Percentiles rank a stretch among this genome's conserved stretches.
These are phyloP conservation scores for Linanthus parryae DNA, from an alignment of 148 eudicot genomes.

Conservation along the genomic window DNA sequence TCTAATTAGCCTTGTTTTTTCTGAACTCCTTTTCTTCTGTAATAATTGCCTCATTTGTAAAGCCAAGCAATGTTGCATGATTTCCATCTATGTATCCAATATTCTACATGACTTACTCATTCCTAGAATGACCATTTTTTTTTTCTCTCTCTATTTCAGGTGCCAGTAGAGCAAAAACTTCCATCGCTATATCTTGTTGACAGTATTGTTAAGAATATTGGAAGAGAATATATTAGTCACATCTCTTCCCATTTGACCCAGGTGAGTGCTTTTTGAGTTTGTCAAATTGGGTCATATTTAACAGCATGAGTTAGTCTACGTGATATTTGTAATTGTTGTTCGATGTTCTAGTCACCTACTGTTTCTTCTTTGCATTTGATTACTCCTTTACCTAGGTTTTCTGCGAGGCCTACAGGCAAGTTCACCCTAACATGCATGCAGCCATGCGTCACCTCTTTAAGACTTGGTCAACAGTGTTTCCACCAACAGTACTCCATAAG, in stretches of 20 bases:
- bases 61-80: too few species aligned
- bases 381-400: constrained; percentile 48
- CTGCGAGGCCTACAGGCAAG: constrained; percentile 69
- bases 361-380: too few species aligned
- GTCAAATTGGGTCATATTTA: too few species aligned
- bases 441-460: constrained; percentile 87
- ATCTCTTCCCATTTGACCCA: constrained; percentile 75
- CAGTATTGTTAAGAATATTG: constrained; percentile 95
- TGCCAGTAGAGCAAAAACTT: constrained; percentile 72
- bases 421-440: constrained; percentile 57
- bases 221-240: constrained; percentile 61
- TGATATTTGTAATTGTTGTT: too few species aligned
- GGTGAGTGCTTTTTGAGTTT: constrained; percentile 35
- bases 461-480: constrained; percentile 90
- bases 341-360: too few species aligned
- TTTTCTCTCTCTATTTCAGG: constrained; percentile 46
- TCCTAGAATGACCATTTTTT: constrained; percentile 1
- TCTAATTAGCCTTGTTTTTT: too few species aligned
- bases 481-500: constrained; percentile 56
- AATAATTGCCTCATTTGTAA: too few species aligned
- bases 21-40: too few species aligned
- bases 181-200: constrained; percentile 94
- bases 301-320: too few species aligned
- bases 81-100: too few species aligned
- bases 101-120: too few species aligned